Base-by-base conservation (phyloP, 495 filamentous ascomycete genomes). In the Penicillium malachiteum region DNA sequence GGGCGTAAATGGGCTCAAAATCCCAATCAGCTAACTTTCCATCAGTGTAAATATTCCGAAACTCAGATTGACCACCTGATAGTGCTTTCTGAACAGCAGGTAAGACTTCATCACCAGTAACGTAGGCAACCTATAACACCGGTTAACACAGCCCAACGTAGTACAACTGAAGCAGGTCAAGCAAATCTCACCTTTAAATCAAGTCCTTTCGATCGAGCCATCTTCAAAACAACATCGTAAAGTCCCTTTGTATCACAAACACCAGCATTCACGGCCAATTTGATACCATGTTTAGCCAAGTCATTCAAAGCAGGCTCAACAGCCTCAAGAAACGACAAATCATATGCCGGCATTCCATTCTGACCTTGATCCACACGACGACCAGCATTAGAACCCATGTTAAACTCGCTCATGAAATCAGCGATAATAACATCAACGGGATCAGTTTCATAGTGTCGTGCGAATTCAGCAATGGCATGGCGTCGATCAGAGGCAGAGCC, bases 201-300 rank as follows among this genome's bases (percentile, higher is more conserved):
- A 17, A 82, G 53, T 9, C 71, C 70, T 45, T 76, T 76, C 12
- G 60, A 52, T 39, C 68, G 52, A 11, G 82, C 66, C 72, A 80
- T 72, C 21, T 72, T 56, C 32, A 50, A 63, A 0, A 84, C 77
- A 14, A 67, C 77, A 18, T 80, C 62, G 40, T 74, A 71, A 1
- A 84, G 68, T 14, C 66, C 68, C 61, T 78, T 59, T 0, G 79
- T 80, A 58, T 84, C 80, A 0, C 70, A 64, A 6, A 78, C 80
- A 0, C 83, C 83, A 31, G 81, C 82, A 72, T 86, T 86, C 49
- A 82, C 81, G 12, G 78, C 81, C 7, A 86, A 45, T 55, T 80
- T 82, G 60, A 85, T 84, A 0, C 70, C 57, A 54, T 82, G 52
- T 46, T 74, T 75, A 0, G 81, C 76, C 42, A 86, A 59, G 59